Conservation (phyloP, 257 asterid species). For the Knoxia roxburghii region DNA sequence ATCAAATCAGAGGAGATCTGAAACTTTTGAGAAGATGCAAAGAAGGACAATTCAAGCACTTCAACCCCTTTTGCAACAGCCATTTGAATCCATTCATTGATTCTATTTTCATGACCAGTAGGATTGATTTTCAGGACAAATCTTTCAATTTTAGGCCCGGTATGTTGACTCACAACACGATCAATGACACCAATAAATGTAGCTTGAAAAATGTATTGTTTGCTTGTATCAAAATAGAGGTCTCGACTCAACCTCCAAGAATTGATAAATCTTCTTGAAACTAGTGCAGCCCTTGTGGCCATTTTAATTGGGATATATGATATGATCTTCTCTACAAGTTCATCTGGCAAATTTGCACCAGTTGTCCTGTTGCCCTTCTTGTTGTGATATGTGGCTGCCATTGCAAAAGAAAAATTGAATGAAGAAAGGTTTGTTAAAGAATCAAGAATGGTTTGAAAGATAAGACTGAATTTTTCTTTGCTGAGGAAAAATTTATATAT, state of each 20-base stretch:
- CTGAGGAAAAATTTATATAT: no score
- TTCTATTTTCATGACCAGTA: not conserved
- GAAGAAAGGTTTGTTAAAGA: no score
- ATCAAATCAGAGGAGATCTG: slow-evolving; percentile 8
- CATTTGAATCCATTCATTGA: slow-evolving; percentile 16
- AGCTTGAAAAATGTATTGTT: no score
- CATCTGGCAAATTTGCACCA: not conserved
- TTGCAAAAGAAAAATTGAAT: not conserved
- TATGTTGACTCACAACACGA: not conserved
- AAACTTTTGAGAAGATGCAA: not conserved
- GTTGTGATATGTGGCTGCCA: not conserved
- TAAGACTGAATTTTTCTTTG: no score
- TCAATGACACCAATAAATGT: not conserved
- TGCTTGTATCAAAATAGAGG: not conserved
- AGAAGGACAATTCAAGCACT: slow-evolving; percentile 26
- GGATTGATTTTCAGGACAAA: slow-evolving; percentile 11
- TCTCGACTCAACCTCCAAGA: not conserved
- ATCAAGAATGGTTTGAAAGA: no score
- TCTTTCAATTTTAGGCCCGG: not conserved
- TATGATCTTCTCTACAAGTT: not conserved
- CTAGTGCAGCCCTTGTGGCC: not conserved
- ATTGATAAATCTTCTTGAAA: not conserved
- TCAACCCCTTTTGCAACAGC: not conserved
- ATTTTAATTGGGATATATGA: not conserved
- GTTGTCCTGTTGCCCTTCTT: not conserved